Percentiles rank a stretch among this genome's conserved stretches.
These are phyloP conservation scores for Ophiognomonia clavigignenti-juglandacearum DNA, from an alignment of 2,329 filamentous ascomycete genomes.

Conservation along the genomic window DNA sequence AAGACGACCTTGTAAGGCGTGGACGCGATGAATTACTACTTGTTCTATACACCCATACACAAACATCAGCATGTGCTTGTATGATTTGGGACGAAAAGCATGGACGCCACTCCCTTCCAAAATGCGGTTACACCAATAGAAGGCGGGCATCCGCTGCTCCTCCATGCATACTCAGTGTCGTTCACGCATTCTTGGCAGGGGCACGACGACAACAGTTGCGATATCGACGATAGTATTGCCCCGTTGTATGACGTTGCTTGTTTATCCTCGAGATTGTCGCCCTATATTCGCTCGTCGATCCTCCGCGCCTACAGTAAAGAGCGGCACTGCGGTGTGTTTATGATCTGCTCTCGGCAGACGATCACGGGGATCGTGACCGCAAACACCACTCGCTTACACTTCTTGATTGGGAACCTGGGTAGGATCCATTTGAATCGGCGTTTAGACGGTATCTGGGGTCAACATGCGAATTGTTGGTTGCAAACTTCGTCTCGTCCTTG, in stretches of 20 bases:
- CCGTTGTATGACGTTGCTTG: not conserved
- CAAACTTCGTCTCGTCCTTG: too few relatives aligned
- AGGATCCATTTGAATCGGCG: too few relatives aligned
- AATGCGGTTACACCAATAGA: too few relatives aligned
- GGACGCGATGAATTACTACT: too few relatives aligned
- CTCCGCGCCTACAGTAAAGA: not conserved
- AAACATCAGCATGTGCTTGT: too few relatives aligned
- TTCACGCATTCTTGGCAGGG: not conserved
- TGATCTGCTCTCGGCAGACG: not conserved
- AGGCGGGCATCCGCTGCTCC: not conserved
- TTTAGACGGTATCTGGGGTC: too few relatives aligned
- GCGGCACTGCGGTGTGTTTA: too few relatives aligned
- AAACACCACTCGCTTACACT: not conserved
- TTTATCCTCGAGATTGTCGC: not conserved
- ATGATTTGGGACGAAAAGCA: not conserved
- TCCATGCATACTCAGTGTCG: not conserved
- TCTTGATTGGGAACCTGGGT: too few relatives aligned
- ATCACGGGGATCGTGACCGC: not conserved
- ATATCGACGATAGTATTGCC: not conserved
- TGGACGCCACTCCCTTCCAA: too few relatives aligned
- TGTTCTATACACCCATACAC: too few relatives aligned
- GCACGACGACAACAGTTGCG: not conserved
- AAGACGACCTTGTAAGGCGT: too few relatives aligned
- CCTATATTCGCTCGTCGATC: not conserved
- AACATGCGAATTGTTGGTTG: too few relatives aligned